Percentiles rank a stretch among this genome's conserved stretches.
Conservation (phyloP, 345 rosid species). For the Rhodamnia argentea region DNA sequence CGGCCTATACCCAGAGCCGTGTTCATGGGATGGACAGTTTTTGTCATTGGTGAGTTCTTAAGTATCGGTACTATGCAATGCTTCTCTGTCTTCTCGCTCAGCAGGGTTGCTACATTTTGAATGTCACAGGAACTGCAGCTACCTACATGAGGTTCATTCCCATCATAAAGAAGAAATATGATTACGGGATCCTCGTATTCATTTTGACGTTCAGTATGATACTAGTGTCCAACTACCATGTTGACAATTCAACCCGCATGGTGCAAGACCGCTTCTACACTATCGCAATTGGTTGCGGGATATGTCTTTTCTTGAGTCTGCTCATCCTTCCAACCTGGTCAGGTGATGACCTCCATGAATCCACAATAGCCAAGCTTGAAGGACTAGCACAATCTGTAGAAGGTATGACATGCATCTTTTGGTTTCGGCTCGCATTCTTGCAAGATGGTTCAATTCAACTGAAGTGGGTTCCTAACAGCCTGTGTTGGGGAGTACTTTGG, state of each 20-base stretch:
- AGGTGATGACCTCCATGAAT: constrained; percentile 66
- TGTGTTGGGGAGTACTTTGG: constrained; percentile 57
- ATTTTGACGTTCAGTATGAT: constrained; percentile 67
- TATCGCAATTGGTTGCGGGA: constrained; percentile 60
- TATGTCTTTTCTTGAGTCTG: constrained; percentile 62
- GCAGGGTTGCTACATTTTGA: not conserved
- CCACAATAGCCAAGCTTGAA: constrained; percentile 55
- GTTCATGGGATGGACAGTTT: constrained; percentile 57
- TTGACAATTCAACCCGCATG: constrained; percentile 35
- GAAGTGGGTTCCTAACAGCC: constrained; percentile 20
- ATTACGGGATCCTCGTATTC: constrained; percentile 71
- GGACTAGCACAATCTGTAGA: constrained; percentile 52
- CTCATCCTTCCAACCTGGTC: constrained; percentile 70
- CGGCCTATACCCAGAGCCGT: constrained; percentile 38
- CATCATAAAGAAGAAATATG: constrained; percentile 63
- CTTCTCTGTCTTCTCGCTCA: not conserved
- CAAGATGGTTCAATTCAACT: not conserved
- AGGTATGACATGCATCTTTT: constrained; percentile 19
- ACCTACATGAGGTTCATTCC: constrained; percentile 70
- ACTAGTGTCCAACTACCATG: constrained; percentile 61
- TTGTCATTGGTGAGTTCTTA: constrained; percentile 33
- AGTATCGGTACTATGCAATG: not conserved
- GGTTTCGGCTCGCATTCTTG: not conserved
- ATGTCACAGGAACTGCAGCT: constrained; percentile 37
- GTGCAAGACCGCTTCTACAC: constrained; percentile 38